phyloP scores from a whole-genome alignment of 2,329 filamentous ascomycete genomes.

The Microdochium bolleyi region DNA sequence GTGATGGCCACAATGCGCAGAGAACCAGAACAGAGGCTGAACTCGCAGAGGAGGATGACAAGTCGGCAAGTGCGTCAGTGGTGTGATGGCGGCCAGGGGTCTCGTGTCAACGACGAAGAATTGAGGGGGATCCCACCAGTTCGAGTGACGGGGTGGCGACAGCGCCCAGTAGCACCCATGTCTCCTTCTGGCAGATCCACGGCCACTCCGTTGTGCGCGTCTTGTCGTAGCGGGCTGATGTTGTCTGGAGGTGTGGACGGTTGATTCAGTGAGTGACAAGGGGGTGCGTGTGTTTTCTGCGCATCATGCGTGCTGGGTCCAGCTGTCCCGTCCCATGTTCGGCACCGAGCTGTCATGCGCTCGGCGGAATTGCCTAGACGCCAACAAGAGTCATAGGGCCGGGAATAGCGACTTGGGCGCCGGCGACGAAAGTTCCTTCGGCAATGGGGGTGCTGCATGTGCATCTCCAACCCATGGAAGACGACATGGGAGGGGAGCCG shows the following conservation, averaged over 20 bases:
- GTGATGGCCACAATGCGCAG: too few relatives aligned
- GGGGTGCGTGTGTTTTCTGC: too few relatives aligned
- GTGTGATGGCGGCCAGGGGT: neutral
- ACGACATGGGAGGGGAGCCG: neutral
- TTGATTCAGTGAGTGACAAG: too few relatives aligned
- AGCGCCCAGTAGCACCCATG: too few relatives aligned
- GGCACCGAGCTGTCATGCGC: too few relatives aligned
- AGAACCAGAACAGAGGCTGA: neutral
- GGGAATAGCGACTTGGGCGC: neutral
- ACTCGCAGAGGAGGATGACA: neutral
- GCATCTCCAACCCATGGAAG: neutral
- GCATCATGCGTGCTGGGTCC: too few relatives aligned
- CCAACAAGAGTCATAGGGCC: neutral
- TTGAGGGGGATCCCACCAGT: neutral
- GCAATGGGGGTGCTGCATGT: neutral
- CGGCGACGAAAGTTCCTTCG: neutral
- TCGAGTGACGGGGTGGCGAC: neutral
- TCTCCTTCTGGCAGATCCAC: too few relatives aligned
- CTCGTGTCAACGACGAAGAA: neutral
- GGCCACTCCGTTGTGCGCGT: too few relatives aligned
- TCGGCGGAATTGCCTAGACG: neutral
- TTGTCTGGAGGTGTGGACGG: too few relatives aligned
- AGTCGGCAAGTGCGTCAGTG: neutral
- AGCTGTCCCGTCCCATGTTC: too few relatives aligned
- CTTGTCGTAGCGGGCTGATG: too few relatives aligned